Evolutionary conservation across 768 basidiomycete genomes (phyloP), one percentile per base, ranked within the genome.

Genomic region (Serendipita sp.): DNA sequence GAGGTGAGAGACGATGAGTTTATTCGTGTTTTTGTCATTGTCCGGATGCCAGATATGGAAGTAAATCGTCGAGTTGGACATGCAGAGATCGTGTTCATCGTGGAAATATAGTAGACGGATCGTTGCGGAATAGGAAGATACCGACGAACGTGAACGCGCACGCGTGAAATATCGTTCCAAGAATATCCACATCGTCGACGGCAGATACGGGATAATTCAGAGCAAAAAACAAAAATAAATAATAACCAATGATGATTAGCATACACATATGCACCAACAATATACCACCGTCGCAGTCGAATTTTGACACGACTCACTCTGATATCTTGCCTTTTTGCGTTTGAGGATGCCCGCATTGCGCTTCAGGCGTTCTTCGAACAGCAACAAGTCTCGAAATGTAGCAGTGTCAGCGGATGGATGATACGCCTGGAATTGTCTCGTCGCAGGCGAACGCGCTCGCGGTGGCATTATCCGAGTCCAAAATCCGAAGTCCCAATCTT

Each of bases 301-400:
- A n/a, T n/a, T n/a, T n/a, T n/a, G n/a, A n/a, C n/a, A n/a, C n/a
- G n/a, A 78, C 82, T 67, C 70, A 91, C 90, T 70, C 75, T 91
- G 87, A 73, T 93, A 93, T 64, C 88, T 80, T 28, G 82, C 79
- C 72, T 93, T 93, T 62, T 90, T 77, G 30, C 81, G 79, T 68
- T 87, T 85, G 16, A 94, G 76, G 64, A 78, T 81, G n/a, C 85
- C 81, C 3, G 90, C 91, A 69, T 88, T 97, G 20, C 88, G 86
- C 75, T 96, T 96, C 64, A 99, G 82, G n/a, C 95, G 80, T 71
- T 97, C 94, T 74, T 99, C 95, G 64, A 98, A 97, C 48, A 91
- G 75, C 24, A 97, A 79, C 14, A 99, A 75, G 71, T 99, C 95
- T 48, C 87, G 77, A 72, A 87, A 90, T 1, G 92, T 93, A 13